Base-by-base conservation (phyloP, 1,284 basidiomycete genomes). In the Boletus semigastroideus region DNA sequence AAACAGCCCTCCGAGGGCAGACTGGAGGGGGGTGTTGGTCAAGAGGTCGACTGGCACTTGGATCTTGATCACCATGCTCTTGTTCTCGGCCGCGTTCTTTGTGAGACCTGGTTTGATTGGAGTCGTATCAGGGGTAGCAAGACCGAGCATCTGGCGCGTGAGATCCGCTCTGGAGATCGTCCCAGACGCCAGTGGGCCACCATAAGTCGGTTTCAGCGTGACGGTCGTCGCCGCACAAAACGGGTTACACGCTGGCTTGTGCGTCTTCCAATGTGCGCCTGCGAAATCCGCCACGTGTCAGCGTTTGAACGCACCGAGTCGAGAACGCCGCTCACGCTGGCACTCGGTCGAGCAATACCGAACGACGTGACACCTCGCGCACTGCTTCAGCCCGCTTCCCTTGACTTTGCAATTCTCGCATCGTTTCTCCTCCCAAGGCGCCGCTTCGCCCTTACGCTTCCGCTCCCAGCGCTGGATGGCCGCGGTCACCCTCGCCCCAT, bases 331-430 rank as follows among this genome's bases (percentile, higher is more conserved):
- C 77, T 11, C 55, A 80, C 81, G 64, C 65, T 84, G 82, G 56
- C 83, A 83, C 22, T 71, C 73, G 2, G 65, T 57, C 7, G 78
- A 81, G 52, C 83, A 84, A 54, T 81, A 83, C 30, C 75, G 66
- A 5, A 69, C 69, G 3, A 75, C 61, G 12, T 68, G 69, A 49
- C 80, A 83, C 37, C 69, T 68, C 10, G 61, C 57, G 52, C 82
- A 83, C 48, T 66, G 67, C 63, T 72, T 78, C 51, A 83, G 57
- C 30, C 57, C 57, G 4, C 39, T 63, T 28, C 40, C 60, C 42
- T 56, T 62, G 52, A 57, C 57, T 25, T 60, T 67, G 52, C 75
- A 78, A 5, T 59, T 59, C 27, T 72, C 75, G 52, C 79, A 81
- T 42, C 59, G 63, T 55, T 65, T 67, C 53, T 72, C 72, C 17